These are phyloP conservation scores for Coprinopsis strossmayeri DNA, from an alignment of 768 basidiomycete genomes.

Conservation along the genomic window DNA sequence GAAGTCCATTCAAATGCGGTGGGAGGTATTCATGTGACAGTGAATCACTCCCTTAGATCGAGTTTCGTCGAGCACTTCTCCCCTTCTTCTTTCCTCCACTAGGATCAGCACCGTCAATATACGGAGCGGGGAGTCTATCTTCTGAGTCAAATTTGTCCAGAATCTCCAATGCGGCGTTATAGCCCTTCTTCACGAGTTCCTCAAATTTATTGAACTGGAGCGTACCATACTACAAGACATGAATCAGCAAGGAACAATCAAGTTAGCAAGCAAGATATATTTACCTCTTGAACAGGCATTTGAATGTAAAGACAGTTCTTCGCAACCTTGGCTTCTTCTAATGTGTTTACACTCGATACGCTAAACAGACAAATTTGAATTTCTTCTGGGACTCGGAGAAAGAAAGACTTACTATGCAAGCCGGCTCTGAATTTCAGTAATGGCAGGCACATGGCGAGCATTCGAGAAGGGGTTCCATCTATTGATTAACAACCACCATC, in stretches of 20 bases:
- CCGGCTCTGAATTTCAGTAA: slow-evolving; percentile 90
- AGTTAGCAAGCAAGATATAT: not conserved
- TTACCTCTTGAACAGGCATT: slow-evolving; percentile 91
- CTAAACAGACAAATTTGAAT: slow-evolving; percentile 32
- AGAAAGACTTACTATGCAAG: slow-evolving; percentile 85
- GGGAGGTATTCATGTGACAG: not conserved
- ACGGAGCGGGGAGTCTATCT: slow-evolving; percentile 71
- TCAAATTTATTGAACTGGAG: slow-evolving; percentile 86
- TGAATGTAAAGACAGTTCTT: slow-evolving; percentile 87
- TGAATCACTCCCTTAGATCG: slow-evolving; percentile 46
- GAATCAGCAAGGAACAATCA: too few relatives aligned
- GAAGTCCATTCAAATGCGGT: slow-evolving; percentile 3
- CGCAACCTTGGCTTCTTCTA: slow-evolving; percentile 91
- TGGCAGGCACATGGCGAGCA: slow-evolving; percentile 71
- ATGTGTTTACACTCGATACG: slow-evolving; percentile 90
- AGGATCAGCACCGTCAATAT: slow-evolving; percentile 53
- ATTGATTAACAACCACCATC: slow-evolving; percentile 93
- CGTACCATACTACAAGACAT: slow-evolving; percentile 71
- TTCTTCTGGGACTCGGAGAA: not conserved
- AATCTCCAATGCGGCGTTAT: slow-evolving; percentile 62
- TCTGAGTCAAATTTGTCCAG: slow-evolving; percentile 78
- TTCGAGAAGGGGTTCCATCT: slow-evolving; percentile 89
- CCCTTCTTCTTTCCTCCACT: slow-evolving; percentile 58
- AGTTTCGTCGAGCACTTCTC: slow-evolving; percentile 72
- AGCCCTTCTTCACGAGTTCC: slow-evolving; percentile 82